Base-by-base conservation (phyloP, 2,329 filamentous ascomycete genomes). In the Cylindrodendrum hubeiense region DNA sequence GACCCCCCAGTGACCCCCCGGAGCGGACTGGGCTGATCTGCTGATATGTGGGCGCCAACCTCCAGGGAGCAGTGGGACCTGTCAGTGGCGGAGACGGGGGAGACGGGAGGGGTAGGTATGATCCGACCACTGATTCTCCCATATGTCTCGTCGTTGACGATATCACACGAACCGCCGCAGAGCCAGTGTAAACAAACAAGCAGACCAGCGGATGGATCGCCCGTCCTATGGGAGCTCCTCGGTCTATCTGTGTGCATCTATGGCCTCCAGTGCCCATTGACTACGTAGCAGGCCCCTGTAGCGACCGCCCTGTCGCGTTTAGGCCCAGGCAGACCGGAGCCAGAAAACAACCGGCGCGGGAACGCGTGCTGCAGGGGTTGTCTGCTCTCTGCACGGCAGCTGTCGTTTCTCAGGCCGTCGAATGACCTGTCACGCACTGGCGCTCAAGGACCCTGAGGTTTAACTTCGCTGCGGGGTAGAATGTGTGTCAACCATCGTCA, bases 371-470 rank as follows among this genome's bases (percentile, higher is more conserved):
- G 57, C 62, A 59, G 37, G 65, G 62, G 53, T 65, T 52, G 54
- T 37, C 57, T 62, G 44, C 46, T 58, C 28, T 47, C 30, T 67
- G 53, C 62, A 59, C 28, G 43, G n/a, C 15, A 59, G 10, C 58
- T 37, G 43, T 52, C 50, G 24, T 50, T 44, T 21, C 44, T 37
- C 21, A 60, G 50, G 43, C 47, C 49, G 47, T 53, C 54, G 44
- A 63, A 60, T 66, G 54, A 47, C 57, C 57, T 67, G 57, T 55
- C 30, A n/a, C 37, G 37, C 37, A n/a, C 49, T 65, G 24, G 58
- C 34, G 19, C 26, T 54, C 39, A 41, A 55, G 22, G 55, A 62
- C 52, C 52, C 52, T 43, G 57, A 61, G 26, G 53, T 22, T 56
- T 59, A 22, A 28, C 56, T 51, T 60, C 33, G 50, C 58, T 52